Base-by-base conservation (phyloP, 768 basidiomycete genomes). In the Amanita jacksonii region DNA sequence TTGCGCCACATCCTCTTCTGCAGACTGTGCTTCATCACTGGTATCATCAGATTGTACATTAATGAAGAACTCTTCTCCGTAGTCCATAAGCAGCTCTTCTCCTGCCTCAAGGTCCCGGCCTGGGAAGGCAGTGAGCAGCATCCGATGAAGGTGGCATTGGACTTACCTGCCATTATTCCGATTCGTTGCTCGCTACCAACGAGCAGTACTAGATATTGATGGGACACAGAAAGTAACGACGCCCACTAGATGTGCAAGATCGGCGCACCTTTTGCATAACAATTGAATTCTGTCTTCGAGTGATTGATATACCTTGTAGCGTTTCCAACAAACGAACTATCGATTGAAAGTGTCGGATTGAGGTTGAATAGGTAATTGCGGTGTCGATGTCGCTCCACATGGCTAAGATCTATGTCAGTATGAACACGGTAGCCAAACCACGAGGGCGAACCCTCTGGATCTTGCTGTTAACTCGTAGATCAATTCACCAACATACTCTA, bases 291-390 rank as follows among this genome's bases (percentile, higher is more conserved):
- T 9, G 39, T 51, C 16, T 63, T 61, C 3, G 38, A 36, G 45
- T 87, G 84, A 52, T 88, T 82, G 42, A 86, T 75, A 51, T 77
- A 85, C 10, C 82, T 67, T n/a, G 81, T 66, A 31, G 68, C 64
- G 46, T 85, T 85, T 3, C 81, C 83, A 1, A 63, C 69, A 27
- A 62, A 66, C 13, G 69, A 58, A 23, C 74, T 64, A 54, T 87
- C 85, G n/a, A 85, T 52, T 6, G 68, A 62, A 22, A 70, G 52
- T 0, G 58, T 56, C 0, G 54, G 33, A 50, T 79, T 73, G 39
- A 86, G 55, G 15, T 62, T 63, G 47, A 82, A 86, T 7, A 77
- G 66, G 49, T 88, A 88, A 47, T 71, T 78, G 31, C 81, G 70
- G 4, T 64, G 56, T 28, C 72, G 65, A 47, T 81, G 72, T 10